Conservation (phyloP, 805 yeast species). For the Scheffersomyces spartinae region DNA sequence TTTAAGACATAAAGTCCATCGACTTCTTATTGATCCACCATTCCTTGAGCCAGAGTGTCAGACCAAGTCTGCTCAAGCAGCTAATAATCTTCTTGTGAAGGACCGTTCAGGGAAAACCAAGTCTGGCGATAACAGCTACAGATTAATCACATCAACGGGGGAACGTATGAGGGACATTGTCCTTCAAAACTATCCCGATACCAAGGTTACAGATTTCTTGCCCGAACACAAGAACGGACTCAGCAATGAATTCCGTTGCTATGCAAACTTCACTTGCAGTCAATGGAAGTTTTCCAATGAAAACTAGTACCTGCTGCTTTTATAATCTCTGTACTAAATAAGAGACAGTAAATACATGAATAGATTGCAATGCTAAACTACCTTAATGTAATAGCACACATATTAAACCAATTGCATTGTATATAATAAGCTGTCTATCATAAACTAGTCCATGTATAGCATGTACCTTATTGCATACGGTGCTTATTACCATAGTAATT, state of each 20-base stretch:
- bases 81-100: slow-evolving; percentile 40
- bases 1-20: slow-evolving; percentile 51
- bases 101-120: slow-evolving; percentile 28
- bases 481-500: too few relatives aligned
- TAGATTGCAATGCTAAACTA: too few relatives aligned
- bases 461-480: too few relatives aligned
- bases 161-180: slow-evolving; percentile 74
- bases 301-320: too few relatives aligned
- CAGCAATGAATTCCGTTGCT: slow-evolving; percentile 81
- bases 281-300: slow-evolving; percentile 63
- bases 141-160: slow-evolving; percentile 74
- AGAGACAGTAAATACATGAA: too few relatives aligned
- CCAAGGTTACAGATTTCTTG: slow-evolving; percentile 48
- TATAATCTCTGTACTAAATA: too few relatives aligned
- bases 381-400: too few relatives aligned
- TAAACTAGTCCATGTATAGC: too few relatives aligned
- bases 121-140: slow-evolving; percentile 30
- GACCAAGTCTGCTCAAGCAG: slow-evolving; percentile 53
- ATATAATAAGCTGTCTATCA: too few relatives aligned
- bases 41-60: slow-evolving; percentile 78
- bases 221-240: slow-evolving; percentile 83
- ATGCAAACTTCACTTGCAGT: slow-evolving; percentile 62
- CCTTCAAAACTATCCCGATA: slow-evolving; percentile 48
- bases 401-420: too few relatives aligned
- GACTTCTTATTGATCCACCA: slow-evolving; percentile 80